Base-by-base conservation (phyloP, 345 rosid species). In the Diplotaxis tenuifolia region DNA sequence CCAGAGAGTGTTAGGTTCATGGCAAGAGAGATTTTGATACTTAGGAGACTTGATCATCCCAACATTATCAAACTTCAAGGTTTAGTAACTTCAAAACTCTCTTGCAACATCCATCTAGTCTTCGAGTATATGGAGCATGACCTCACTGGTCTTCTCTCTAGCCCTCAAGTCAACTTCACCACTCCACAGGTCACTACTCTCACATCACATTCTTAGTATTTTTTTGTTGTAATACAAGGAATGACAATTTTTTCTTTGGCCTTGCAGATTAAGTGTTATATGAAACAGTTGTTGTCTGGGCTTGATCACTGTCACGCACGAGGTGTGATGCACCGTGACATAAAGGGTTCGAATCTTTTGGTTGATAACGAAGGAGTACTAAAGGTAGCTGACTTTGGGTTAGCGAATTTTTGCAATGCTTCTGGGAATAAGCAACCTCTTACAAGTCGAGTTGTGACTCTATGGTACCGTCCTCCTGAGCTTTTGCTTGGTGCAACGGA, bases 121-220 rank as follows among this genome's bases (percentile, higher is more conserved):
- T 94, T 94, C 59, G 98, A 94, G 84, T 94, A 91, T 74, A 94
- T 94, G 98, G 98, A 94, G 74, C 98, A 91, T 76, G 98, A 94
- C 68, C 85, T 94, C 67, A 89, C 97, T 14, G 97, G 97, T 62
- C 97, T 94, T 79, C 66, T 94, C 65, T 90, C 98, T 75, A 84
- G 85, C 71, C 96, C 96, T 54, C 88, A 89, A 57, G 81, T 89
- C 81, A 85, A 81, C 61, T 91, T 94, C 88, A 87, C 85, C 1
- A 96, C 91, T 77, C 83, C 98, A 32, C 98, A 94, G 97, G 98
- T 94, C 76, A 19, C 42, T 47, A 75, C 6, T 14, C 47, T 40
- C 47, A 40, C 47, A 40, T 80, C 59, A 40, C 47, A 40, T 53
- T 4, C 9, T 54, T 16, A 6, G 9, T 40, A 21, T 32, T 32